Evolutionary conservation across 2,329 filamentous ascomycete genomes (phyloP), one percentile per base, ranked within the genome.

Genomic region (Aplosporella prunicola): DNA sequence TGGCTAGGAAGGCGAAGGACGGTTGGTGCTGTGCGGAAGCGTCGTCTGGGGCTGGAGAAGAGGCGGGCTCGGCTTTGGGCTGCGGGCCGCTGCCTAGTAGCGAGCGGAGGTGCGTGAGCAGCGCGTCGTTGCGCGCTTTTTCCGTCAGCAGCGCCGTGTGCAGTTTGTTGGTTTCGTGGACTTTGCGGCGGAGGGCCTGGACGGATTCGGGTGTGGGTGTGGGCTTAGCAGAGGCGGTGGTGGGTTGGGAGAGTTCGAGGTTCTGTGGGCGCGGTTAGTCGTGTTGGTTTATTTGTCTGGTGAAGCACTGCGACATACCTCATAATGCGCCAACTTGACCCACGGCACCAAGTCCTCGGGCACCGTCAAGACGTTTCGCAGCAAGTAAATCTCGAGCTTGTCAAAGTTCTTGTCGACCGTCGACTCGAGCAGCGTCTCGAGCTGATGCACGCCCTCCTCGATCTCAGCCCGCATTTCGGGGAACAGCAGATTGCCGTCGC

Each of bases 251-350:
- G 35, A 32, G 14, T 7, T n/a, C n/a, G n/a, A 37, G 35, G 20
- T 18, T 15, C 35, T 35, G 25, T n/a, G n/a, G n/a, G n/a, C n/a
- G 13, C 14, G 18, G 11, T 27, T 32, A 27, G n/a, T n/a, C n/a
- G n/a, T n/a, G n/a, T n/a, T 24, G 29, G 17, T n/a, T n/a, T n/a
- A n/a, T n/a, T n/a, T n/a, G n/a, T n/a, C n/a, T n/a, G n/a, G n/a
- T n/a, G n/a, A n/a, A n/a, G n/a, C n/a, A n/a, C n/a, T n/a, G n/a
- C n/a, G n/a, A 47, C 53, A 32, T 53, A 77, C 84, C 57, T 87
- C 77, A 63, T 98, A 95, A 67, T 96, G 89, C 32, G 75, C 74
- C 45, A 98, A 66, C 36, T 81, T 70, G 46, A 96, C 79, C 76
- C 82, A 95, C 41, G 76, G 73, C 50, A 82, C 65, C 31, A 80